These are phyloP conservation scores for Boletellus sp. DNA, from an alignment of 768 basidiomycete species.

Conservation along the genomic window DNA sequence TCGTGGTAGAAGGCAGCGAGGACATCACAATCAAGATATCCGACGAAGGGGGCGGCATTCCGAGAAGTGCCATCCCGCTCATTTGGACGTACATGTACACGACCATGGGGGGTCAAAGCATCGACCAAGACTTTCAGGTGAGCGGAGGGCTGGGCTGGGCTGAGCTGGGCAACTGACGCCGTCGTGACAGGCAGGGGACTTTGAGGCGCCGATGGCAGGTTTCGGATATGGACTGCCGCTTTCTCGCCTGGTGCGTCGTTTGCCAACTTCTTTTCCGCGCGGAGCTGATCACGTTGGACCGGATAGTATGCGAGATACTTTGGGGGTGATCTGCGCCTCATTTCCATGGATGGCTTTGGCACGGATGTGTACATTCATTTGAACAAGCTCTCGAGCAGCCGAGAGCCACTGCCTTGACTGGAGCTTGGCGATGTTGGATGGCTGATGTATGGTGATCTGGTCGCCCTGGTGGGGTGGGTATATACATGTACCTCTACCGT, in stretches of 20 bases:
- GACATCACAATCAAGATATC: constrained; percentile 99
- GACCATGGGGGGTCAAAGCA: constrained; percentile 67
- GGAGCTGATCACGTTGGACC: background rate
- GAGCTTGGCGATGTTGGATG: background rate
- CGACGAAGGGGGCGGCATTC: constrained; percentile 93
- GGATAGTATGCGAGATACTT: constrained; percentile 89
- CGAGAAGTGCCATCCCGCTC: constrained; percentile 78
- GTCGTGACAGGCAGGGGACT: constrained; percentile 63
- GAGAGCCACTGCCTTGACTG: constrained; percentile 61
- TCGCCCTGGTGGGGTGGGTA: background rate
- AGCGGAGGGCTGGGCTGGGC: background rate
- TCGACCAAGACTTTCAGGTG: constrained; percentile 67
- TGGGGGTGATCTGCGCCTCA: constrained; percentile 87
- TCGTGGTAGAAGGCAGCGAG: constrained; percentile 96
- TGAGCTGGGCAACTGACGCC: background rate
- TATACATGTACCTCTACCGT: background rate
- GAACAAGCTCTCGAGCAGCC: constrained; percentile 78
- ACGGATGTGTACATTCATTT: constrained; percentile 93
- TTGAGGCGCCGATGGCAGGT: constrained; percentile 97
- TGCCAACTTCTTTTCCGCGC: background rate
- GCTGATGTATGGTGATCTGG: no score
- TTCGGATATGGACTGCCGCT: constrained; percentile 93
- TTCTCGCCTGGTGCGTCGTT: constrained; percentile 70
- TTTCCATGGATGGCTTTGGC: constrained; percentile 98
- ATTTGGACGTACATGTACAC: constrained; percentile 99